Percentiles rank a stretch among this genome's conserved stretches.
Conservation (phyloP, 805 yeast genomes). For the Isabelozyma heimii region DNA sequence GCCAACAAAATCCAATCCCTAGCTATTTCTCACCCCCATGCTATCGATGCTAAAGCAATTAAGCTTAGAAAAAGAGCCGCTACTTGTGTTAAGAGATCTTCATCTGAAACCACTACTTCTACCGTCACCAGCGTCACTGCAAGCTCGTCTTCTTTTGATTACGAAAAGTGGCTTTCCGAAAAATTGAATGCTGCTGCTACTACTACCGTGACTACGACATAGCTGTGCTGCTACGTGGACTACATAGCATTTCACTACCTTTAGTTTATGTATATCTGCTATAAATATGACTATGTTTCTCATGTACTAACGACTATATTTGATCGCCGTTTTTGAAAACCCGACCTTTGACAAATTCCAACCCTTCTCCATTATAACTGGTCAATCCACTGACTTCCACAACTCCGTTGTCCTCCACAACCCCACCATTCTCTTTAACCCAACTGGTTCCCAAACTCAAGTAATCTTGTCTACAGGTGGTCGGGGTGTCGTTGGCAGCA, state of each 20-base stretch:
- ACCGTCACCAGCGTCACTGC: neutral
- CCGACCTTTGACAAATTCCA: constrained; percentile 54
- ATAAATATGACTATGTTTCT: neutral
- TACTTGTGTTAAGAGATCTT: neutral
- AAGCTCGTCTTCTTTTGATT: neutral
- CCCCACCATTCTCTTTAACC: constrained; percentile 71
- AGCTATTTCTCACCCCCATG: neutral
- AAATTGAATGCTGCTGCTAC: constrained; percentile 1
- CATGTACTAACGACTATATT: constrained; percentile 6
- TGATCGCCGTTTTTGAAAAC: constrained; percentile 31
- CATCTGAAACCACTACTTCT: neutral
- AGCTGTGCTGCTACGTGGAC: neutral
- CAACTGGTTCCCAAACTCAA: constrained; percentile 70
- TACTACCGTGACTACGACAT: neutral
- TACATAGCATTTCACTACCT: neutral
- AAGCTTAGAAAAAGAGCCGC: neutral
- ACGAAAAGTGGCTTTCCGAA: neutral
- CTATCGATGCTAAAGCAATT: neutral
- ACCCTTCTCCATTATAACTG: constrained; percentile 74
- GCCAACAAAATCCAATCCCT: neutral
- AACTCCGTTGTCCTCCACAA: constrained; percentile 39
- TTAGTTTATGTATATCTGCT: too few species aligned
- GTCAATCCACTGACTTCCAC: constrained; percentile 79
- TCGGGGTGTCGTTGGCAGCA: constrained; percentile 80
- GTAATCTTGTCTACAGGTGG: constrained; percentile 67